phyloP scores from a whole-genome alignment of 768 basidiomycete genomes.

The Astraeus odoratus region DNA sequence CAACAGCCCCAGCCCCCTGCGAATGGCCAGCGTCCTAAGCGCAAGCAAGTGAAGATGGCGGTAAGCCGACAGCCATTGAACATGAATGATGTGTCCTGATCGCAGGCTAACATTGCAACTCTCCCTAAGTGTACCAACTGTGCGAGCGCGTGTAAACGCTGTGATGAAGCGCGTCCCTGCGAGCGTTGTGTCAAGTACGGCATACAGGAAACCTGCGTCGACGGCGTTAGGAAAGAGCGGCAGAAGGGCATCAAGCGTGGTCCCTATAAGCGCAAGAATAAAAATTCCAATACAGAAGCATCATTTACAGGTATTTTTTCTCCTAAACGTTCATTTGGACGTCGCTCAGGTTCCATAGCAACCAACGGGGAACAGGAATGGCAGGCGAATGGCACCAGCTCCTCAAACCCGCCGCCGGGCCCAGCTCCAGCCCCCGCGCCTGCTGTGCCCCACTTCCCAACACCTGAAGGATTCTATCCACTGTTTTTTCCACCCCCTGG shows the following conservation, averaged over 20 bases:
- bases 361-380: slow-evolving; percentile 28
- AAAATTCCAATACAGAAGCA: slow-evolving; percentile 17
- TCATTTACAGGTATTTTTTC: slow-evolving; percentile 18
- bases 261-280: slow-evolving; percentile 49
- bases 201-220: slow-evolving; percentile 46
- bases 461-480: slow-evolving; percentile 40
- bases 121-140: slow-evolving; percentile 48
- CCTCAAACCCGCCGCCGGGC: slow-evolving; percentile 9
- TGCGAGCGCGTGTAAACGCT: slow-evolving; percentile 50
- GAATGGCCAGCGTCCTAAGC: slow-evolving; percentile 32
- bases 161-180: slow-evolving; percentile 55
- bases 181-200: slow-evolving; percentile 60
- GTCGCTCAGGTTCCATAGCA: slow-evolving; percentile 7
- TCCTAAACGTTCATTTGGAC: slow-evolving; percentile 9
- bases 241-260: slow-evolving; percentile 55
- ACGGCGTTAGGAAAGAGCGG: slow-evolving; percentile 59
- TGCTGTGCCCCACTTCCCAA: slow-evolving; percentile 23
- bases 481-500: slow-evolving; percentile 37
- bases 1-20: slow-evolving; percentile 17
- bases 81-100: slow-evolving; percentile 2
- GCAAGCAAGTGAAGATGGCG: slow-evolving; percentile 55
- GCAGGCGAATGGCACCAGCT: slow-evolving; percentile 18
- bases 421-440: slow-evolving; percentile 22
- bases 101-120: not conserved
- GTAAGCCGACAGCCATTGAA: slow-evolving; percentile 28